A percentile compares a stretch with the other conserved stretches of the same genome.
These are phyloP conservation scores for Oehlia diaphana DNA, from an alignment of 192 early-diverging fungal species.

Conservation along the genomic window DNA sequence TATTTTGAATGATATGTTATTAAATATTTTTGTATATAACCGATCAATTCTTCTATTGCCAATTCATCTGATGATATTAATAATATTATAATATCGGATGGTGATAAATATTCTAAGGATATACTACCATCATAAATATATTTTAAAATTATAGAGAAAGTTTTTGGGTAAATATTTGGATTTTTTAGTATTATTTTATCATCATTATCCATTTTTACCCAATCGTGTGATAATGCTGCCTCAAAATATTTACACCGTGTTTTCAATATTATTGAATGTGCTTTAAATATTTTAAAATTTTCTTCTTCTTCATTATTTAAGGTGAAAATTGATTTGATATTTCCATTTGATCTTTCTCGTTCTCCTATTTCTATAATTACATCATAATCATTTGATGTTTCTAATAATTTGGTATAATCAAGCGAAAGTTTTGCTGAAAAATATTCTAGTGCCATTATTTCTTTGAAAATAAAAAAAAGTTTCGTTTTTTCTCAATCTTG, in stretches of 20 bases:
- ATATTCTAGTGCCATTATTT: neutral
- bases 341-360: neutral
- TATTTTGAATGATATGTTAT: neutral
- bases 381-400: constrained; percentile 2
- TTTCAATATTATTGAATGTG: constrained; percentile 17
- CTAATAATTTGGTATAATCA: constrained; percentile 1
- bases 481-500: neutral
- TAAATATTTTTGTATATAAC: constrained; percentile 9
- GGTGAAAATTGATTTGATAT: neutral
- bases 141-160: neutral
- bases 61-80: constrained; percentile 22
- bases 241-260: constrained; percentile 13
- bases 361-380: constrained; percentile 7
- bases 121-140: constrained; percentile 22
- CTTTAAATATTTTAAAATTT: constrained; percentile 19
- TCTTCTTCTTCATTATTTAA: neutral
- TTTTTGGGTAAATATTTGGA: constrained; percentile 1
- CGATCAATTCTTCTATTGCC: neutral
- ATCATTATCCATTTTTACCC: constrained; percentile 9
- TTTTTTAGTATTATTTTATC: constrained; percentile 5
- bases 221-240: constrained; percentile 2
- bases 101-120: neutral
- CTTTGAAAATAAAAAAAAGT: neutral
- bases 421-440: neutral
- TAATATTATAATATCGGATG: constrained; percentile 7